These are phyloP conservation scores for Arachis stenosperma DNA, from an alignment of 306 rosid species.

Conservation along the genomic window DNA sequence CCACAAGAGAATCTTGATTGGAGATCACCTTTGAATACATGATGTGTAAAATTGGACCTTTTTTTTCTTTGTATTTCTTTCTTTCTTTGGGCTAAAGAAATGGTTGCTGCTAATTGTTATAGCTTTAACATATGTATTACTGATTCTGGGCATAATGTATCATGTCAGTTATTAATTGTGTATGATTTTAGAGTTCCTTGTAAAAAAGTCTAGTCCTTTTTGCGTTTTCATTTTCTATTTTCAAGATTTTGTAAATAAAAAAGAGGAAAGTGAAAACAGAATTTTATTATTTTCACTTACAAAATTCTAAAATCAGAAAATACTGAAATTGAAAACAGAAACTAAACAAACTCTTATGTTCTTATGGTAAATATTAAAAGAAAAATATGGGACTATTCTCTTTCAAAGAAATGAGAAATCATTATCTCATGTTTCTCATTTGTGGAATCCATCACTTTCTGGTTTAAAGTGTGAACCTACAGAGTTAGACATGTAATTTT, in stretches of 20 bases:
- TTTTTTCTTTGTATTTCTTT: background rate
- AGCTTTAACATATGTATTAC: background rate
- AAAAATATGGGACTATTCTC: background rate
- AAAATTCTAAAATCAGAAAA: too few relatives aligned
- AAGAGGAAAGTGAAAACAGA: too few relatives aligned
- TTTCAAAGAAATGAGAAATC: too few relatives aligned
- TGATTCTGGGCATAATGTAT: constrained; percentile 1
- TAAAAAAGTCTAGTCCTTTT: background rate
- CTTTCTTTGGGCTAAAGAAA: background rate
- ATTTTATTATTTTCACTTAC: too few relatives aligned
- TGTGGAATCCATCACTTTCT: too few relatives aligned
- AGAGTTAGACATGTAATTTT: too few relatives aligned
- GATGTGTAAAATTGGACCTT: constrained; percentile 6
- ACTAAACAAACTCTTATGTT: background rate
- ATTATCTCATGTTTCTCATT: too few relatives aligned
- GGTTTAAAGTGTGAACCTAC: too few relatives aligned
- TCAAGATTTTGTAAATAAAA: too few relatives aligned
- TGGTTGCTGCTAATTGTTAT: constrained; percentile 25
- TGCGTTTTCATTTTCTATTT: too few relatives aligned
- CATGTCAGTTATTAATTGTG: background rate
- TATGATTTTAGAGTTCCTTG: constrained; percentile 13
- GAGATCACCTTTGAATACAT: constrained; percentile 51
- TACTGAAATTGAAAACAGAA: too few relatives aligned
- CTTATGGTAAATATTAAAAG: background rate
- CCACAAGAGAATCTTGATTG: constrained; percentile 51